phyloP scores from a whole-genome alignment of 768 basidiomycete species.

The Clavaria fumosa region DNA sequence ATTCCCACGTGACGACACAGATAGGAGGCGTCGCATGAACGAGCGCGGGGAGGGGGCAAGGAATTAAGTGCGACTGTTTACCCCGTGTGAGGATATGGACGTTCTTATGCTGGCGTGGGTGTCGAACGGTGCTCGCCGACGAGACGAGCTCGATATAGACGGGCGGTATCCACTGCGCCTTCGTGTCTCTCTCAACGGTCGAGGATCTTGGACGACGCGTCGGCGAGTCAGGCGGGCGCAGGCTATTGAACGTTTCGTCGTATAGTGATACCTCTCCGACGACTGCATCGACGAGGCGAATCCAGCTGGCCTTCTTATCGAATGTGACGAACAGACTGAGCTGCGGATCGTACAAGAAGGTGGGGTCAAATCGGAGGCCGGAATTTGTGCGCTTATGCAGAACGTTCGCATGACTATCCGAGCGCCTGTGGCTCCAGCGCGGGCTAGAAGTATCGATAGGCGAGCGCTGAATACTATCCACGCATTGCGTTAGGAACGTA shows the following conservation, averaged over 20 bases:
- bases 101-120: slow-evolving; percentile 19
- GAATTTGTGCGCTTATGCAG: slow-evolving; percentile 30
- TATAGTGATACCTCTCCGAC: slow-evolving; percentile 65
- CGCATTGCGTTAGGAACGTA: slow-evolving; percentile 54
- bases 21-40: slow-evolving; percentile 34
- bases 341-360: slow-evolving; percentile 46
- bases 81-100: slow-evolving; percentile 59
- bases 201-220: too few species aligned
- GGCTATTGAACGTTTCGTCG: too few species aligned
- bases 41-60: slow-evolving; percentile 48
- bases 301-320: slow-evolving; percentile 79
- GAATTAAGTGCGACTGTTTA: slow-evolving; percentile 49
- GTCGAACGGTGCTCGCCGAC: too few species aligned
- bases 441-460: too few species aligned
- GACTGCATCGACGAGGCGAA: slow-evolving; percentile 65
- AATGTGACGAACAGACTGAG: slow-evolving; percentile 71
- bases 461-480: too few species aligned
- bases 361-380: slow-evolving; percentile 17
- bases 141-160: slow-evolving; percentile 29
- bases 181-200: slow-evolving; percentile 7
- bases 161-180: slow-evolving; percentile 35
- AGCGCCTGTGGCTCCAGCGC: too few species aligned
- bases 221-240: too few species aligned
- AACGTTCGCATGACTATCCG: too few species aligned
- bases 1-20: slow-evolving; percentile 40